phyloP scores from a whole-genome alignment of 176 grass and related monocot genomes.

The Carex myosuroides region DNA sequence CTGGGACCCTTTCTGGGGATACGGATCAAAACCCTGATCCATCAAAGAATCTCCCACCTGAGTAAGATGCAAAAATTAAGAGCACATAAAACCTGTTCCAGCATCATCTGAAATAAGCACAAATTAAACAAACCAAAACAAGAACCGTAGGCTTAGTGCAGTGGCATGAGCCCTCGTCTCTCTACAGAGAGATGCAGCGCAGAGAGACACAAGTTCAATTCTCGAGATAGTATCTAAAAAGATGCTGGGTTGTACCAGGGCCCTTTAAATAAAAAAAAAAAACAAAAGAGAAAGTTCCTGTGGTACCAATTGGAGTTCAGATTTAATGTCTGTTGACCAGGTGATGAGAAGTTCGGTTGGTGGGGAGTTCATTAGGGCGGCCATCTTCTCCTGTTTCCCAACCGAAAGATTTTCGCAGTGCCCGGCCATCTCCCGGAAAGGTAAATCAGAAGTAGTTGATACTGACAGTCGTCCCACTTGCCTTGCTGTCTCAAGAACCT shows the following conservation, averaged over 20 bases:
- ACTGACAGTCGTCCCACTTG: constrained; percentile 61
- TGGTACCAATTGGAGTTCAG: constrained; percentile 17
- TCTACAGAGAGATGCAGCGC: too few species aligned
- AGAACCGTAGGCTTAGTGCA: too few species aligned
- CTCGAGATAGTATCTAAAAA: too few species aligned
- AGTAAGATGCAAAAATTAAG: neutral
- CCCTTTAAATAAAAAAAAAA: too few species aligned
- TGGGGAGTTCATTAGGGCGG: constrained; percentile 40
- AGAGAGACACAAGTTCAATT: too few species aligned
- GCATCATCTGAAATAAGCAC: neutral
- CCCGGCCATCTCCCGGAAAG: constrained; percentile 60
- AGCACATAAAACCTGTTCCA: neutral
- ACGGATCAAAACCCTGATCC: constrained; percentile 24
- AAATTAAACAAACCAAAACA: constrained; percentile 27
- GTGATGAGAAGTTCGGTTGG: constrained; percentile 18
- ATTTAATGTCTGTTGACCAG: constrained; percentile 7
- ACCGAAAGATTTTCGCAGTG: constrained; percentile 65
- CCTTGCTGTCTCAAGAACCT: constrained; percentile 54
- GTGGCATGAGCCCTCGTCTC: too few species aligned
- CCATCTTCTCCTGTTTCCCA: constrained; percentile 70
- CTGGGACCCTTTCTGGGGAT: constrained; percentile 25
- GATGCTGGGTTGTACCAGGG: too few species aligned
- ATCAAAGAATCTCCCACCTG: constrained; percentile 42
- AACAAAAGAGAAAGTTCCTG: neutral
- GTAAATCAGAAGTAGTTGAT: constrained; percentile 52